These are phyloP conservation scores for Colletotrichum echinochloae DNA, from an alignment of 2,329 filamentous ascomycete species.

Conservation along the genomic window DNA sequence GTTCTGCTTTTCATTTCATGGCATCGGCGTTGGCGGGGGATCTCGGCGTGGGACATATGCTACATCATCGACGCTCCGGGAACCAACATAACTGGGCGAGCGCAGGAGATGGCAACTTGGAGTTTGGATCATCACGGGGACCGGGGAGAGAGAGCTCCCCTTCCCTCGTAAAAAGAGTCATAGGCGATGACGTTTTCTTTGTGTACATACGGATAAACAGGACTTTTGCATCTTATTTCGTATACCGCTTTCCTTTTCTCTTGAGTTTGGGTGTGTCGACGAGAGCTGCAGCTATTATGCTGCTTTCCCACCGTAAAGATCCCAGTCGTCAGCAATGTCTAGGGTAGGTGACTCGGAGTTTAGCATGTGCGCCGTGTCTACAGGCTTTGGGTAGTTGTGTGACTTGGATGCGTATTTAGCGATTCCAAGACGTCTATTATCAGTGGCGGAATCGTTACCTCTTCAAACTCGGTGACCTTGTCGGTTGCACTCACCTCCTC, in stretches of 20 bases:
- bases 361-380: too few relatives aligned
- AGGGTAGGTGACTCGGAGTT: not conserved
- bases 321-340: not conserved
- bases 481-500: too few relatives aligned
- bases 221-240: too few relatives aligned
- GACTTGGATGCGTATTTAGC: too few relatives aligned
- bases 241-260: not conserved
- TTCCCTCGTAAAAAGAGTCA: not conserved
- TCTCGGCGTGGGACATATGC: not conserved
- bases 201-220: not conserved
- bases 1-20: slow-evolving; percentile 12
- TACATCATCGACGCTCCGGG: not conserved
- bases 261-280: not conserved
- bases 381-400: too few relatives aligned
- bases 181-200: slow-evolving; percentile 2
- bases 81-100: not conserved
- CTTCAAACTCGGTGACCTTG: too few relatives aligned
- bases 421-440: too few relatives aligned
- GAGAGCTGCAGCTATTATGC: not conserved
- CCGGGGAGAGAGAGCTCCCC: slow-evolving; percentile 1
- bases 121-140: slow-evolving; percentile 25
- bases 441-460: too few relatives aligned
- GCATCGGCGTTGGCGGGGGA: slow-evolving; percentile 31
- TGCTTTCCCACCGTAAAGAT: not conserved
- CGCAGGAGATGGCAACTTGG: not conserved